Conservation (phyloP, 306 rosid species). For the Alnus rubra region DNA sequence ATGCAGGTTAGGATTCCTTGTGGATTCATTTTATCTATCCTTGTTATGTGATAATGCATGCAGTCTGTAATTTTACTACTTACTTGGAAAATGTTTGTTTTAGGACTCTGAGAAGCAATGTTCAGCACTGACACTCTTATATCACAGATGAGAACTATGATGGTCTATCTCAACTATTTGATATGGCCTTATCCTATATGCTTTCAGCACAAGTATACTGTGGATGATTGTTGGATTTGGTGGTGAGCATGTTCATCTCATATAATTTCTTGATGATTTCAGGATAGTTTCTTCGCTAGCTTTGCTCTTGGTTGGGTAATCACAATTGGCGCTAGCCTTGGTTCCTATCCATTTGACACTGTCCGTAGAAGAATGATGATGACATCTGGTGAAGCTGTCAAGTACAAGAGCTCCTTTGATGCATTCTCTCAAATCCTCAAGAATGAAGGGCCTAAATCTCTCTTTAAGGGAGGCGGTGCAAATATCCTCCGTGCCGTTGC, state of each 20-base stretch:
- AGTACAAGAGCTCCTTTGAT: constrained; percentile 71
- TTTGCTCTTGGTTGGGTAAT: constrained; percentile 79
- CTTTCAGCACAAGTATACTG: not conserved
- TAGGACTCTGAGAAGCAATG: not conserved
- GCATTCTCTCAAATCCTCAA: constrained; percentile 67
- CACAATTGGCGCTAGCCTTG: constrained; percentile 66
- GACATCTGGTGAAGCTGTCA: constrained; percentile 92
- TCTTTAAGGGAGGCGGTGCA: constrained; percentile 83
- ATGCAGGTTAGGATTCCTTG: constrained; percentile 42
- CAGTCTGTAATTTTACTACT: not conserved
- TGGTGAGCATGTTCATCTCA: not conserved
- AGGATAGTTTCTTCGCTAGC: constrained; percentile 87
- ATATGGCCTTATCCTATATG: not conserved
- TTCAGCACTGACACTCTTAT: not conserved
- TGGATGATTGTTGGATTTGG: not conserved
- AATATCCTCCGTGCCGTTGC: constrained; percentile 81
- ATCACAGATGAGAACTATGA: not conserved
- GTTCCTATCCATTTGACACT: constrained; percentile 77
- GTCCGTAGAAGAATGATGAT: constrained; percentile 94
- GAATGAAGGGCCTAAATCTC: constrained; percentile 74
- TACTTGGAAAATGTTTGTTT: not conserved
- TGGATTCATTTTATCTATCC: not conserved
- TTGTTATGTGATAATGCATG: not conserved
- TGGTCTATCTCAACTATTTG: not conserved
- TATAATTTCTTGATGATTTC: constrained; percentile 21